Evolutionary conservation across 169 alveolate species (phyloP).

Genomic region (Cryptosporidium ubiquitum): DNA sequence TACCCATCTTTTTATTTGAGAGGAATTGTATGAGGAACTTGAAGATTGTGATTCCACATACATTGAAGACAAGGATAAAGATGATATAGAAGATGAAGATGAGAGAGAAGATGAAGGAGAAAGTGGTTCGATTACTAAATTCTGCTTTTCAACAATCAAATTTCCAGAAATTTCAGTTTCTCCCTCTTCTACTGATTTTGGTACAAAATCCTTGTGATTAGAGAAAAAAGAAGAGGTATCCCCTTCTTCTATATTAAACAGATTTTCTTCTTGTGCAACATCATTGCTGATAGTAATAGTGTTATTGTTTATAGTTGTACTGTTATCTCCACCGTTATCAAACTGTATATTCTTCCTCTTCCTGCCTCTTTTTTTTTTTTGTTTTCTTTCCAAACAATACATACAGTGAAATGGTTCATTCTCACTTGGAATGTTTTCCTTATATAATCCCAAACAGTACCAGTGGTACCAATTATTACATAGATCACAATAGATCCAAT

Average conservation of each 20-base stretch:
- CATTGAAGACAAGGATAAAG: neutral
- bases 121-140: neutral
- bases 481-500: constrained; percentile 70
- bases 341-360: neutral
- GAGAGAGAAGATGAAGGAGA: constrained; percentile 14
- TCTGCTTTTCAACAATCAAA: neutral
- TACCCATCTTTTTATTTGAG: neutral
- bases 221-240: neutral
- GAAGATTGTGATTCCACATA: neutral
- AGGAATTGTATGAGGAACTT: neutral
- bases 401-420: constrained; percentile 51
- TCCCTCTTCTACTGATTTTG: neutral
- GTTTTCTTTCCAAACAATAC: neutral
- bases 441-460: constrained; percentile 44
- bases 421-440: constrained; percentile 38
- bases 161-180: neutral
- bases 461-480: constrained; percentile 71
- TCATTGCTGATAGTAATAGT: neutral
- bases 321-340: neutral
- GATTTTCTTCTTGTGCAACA: neutral
- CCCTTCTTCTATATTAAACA: neutral
- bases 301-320: too few species aligned
- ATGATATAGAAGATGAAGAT: neutral
- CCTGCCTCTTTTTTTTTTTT: neutral
- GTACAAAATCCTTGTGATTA: neutral